A percentile compares a stretch with the other conserved stretches of the same genome.
These are phyloP conservation scores for Piper longum DNA, from an alignment of 164 flowering plant species.

Conservation along the genomic window DNA sequence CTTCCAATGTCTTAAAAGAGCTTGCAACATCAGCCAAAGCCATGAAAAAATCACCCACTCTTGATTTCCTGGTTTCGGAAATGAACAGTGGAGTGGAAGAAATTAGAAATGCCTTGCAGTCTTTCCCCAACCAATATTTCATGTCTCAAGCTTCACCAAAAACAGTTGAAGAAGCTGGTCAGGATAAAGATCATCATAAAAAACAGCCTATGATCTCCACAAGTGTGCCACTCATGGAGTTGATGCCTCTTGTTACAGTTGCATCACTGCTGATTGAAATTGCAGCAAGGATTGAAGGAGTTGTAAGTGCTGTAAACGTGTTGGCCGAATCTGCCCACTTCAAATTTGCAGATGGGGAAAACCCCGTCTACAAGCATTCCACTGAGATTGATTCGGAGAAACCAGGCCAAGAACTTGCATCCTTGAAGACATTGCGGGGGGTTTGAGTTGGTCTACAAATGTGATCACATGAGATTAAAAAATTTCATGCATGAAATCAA, in stretches of 20 bases:
- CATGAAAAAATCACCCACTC: conserved; percentile 38
- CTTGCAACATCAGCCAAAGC: conserved; percentile 26
- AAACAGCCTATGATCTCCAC: not conserved
- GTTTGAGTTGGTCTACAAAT: conserved; percentile 2
- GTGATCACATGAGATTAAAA: too few relatives aligned
- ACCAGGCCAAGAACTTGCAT: conserved; percentile 12
- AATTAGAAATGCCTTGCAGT: conserved; percentile 6
- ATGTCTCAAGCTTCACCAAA: not conserved
- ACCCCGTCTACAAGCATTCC: conserved; percentile 17
- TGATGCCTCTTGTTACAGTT: conserved; percentile 43
- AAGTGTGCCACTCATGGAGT: conserved; percentile 22
- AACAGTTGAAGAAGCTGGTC: not conserved
- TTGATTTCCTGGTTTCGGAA: conserved; percentile 25
- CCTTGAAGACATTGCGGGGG: conserved; percentile 6
- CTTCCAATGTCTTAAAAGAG: conserved; percentile 38
- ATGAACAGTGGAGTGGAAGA: conserved; percentile 25
- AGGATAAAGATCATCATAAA: not conserved
- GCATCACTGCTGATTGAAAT: conserved; percentile 46
- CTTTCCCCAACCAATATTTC: conserved; percentile 1
- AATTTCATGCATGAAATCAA: too few relatives aligned
- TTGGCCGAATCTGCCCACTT: conserved; percentile 40
- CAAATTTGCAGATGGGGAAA: conserved; percentile 17
- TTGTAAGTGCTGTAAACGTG: conserved; percentile 27
- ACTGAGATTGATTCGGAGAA: conserved; percentile 6
- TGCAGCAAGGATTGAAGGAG: conserved; percentile 37